phyloP scores from a whole-genome alignment of 106 monocot species.

The Platanthera guangdongensis region DNA sequence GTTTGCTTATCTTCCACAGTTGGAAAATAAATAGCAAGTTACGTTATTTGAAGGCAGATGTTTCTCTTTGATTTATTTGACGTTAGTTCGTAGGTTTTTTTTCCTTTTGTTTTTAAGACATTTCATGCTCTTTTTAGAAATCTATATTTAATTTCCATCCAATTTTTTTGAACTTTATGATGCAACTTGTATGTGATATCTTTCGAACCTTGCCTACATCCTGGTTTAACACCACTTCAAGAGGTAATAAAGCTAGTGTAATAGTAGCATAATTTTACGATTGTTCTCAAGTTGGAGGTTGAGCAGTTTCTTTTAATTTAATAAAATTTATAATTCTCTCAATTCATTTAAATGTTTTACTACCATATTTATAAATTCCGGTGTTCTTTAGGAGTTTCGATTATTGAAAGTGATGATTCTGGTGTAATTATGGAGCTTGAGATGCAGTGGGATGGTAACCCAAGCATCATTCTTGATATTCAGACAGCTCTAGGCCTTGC shows the following conservation, averaged over 20 bases:
- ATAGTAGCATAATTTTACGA: not conserved
- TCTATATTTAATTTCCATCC: not conserved
- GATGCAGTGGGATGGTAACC: conserved; percentile 98
- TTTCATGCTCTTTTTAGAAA: not conserved
- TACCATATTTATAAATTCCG: not conserved
- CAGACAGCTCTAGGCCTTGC: conserved; percentile 63
- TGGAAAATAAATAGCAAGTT: not conserved
- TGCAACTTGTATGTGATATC: not conserved
- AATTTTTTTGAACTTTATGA: not conserved
- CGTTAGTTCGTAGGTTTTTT: not conserved
- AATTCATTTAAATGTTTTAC: not conserved
- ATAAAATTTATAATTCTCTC: not conserved
- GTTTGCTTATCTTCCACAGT: too few species aligned
- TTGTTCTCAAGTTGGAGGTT: not conserved
- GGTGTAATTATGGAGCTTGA: conserved; percentile 93
- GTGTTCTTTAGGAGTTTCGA: conserved; percentile 52
- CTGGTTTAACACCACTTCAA: not conserved
- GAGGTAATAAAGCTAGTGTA: not conserved
- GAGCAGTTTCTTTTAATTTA: not conserved
- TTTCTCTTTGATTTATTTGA: not conserved
- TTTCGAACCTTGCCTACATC: not conserved
- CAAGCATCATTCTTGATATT: conserved; percentile 88
- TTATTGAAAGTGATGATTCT: conserved; percentile 56
- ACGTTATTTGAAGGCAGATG: not conserved
- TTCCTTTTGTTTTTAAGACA: not conserved